phyloP scores from a whole-genome alignment of 345 rosid genomes.

The Salix purpurea region DNA sequence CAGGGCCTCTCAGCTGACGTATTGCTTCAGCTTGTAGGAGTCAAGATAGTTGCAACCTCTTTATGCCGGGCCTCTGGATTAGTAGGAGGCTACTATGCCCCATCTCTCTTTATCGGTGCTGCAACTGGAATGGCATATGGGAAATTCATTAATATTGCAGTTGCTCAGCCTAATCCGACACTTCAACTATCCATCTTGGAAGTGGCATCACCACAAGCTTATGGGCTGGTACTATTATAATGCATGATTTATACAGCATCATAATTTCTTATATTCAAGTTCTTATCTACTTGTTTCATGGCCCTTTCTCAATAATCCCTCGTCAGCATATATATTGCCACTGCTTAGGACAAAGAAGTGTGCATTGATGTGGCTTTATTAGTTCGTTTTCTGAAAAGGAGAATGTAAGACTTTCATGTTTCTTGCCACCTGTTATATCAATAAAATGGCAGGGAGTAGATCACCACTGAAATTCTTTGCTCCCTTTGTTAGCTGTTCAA shows the following conservation, averaged over 20 bases:
- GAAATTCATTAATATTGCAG: constrained; percentile 58
- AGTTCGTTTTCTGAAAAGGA: no score
- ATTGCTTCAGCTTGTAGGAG: constrained; percentile 74
- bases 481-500: no score
- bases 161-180: constrained; percentile 49
- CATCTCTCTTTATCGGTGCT: constrained; percentile 93
- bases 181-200: constrained; percentile 64
- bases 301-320: no score
- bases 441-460: no score
- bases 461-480: no score
- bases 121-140: constrained; percentile 98
- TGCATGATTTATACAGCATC: neutral
- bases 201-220: constrained; percentile 93
- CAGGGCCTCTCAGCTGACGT: constrained; percentile 71
- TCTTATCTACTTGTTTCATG: neutral
- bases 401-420: no score
- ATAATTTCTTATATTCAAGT: neutral
- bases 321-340: no score
- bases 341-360: no score
- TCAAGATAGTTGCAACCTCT: constrained; percentile 79
- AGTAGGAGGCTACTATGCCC: constrained; percentile 92
- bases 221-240: constrained; percentile 73
- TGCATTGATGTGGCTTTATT: no score
- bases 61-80: constrained; percentile 89
- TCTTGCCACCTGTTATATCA: no score